Evolutionary conservation across 768 basidiomycete genomes (phyloP).

Genomic region (Chalciporus piperatus): DNA sequence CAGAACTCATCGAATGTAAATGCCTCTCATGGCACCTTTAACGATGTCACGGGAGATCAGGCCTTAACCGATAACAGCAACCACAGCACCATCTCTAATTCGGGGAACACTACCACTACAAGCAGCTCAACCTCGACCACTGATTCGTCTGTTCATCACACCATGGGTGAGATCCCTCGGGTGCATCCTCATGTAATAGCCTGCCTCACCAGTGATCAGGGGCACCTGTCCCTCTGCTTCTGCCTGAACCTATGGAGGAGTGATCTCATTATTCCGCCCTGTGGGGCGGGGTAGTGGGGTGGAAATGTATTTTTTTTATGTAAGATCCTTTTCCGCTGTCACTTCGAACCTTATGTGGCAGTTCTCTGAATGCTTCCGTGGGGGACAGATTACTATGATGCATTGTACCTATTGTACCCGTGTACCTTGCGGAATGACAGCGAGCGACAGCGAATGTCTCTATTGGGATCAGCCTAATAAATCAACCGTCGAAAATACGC

Average conservation of each 20-base stretch:
- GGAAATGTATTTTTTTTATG: background rate
- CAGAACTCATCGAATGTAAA: slow-evolving; percentile 18
- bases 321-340: background rate
- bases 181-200: background rate
- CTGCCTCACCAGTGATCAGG: background rate
- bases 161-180: slow-evolving; percentile 19
- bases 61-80: slow-evolving; percentile 17
- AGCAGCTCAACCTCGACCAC: slow-evolving; percentile 13
- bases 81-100: slow-evolving; percentile 10
- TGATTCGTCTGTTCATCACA: slow-evolving; percentile 25
- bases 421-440: background rate
- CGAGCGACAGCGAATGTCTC: no score
- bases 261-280: background rate
- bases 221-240: background rate
- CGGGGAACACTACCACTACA: slow-evolving; percentile 19
- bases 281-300: no score
- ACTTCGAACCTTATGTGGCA: background rate
- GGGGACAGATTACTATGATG: background rate
- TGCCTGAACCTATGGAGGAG: slow-evolving; percentile 2
- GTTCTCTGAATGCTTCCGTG: background rate
- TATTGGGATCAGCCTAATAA: no score
- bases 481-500: background rate
- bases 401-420: background rate
- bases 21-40: slow-evolving; percentile 16
- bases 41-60: slow-evolving; percentile 22